A percentile compares a stretch with the other conserved stretches of the same genome.
phyloP scores from a whole-genome alignment of 768 basidiomycete species.

The Boletus sensibilis region DNA sequence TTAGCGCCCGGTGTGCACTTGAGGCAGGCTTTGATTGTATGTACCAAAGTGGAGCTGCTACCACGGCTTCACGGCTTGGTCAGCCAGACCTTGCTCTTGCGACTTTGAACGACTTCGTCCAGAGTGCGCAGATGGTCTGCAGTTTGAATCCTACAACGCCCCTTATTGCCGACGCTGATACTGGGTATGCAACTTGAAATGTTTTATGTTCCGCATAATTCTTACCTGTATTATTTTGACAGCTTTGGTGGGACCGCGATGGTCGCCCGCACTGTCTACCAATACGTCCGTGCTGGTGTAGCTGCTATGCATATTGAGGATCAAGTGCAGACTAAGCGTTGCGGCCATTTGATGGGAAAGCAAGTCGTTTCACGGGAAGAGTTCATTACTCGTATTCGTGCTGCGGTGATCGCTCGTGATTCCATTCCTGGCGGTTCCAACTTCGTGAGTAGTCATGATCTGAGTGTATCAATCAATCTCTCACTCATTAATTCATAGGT shows the following conservation, averaged over 20 bases:
- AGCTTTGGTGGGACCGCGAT: constrained; percentile 73
- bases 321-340: constrained; percentile 79
- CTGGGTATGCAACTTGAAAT: constrained; percentile 46
- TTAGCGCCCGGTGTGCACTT: constrained; percentile 75
- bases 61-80: constrained; percentile 75
- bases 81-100: constrained; percentile 80
- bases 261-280: constrained; percentile 72
- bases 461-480: neutral
- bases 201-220: neutral
- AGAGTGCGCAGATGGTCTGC: constrained; percentile 69
- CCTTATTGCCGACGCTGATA: constrained; percentile 80
- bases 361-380: constrained; percentile 80
- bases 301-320: constrained; percentile 80
- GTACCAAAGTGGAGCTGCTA: constrained; percentile 81
- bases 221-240: neutral
- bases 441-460: constrained; percentile 46
- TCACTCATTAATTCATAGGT: constrained; percentile 38
- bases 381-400: constrained; percentile 70
- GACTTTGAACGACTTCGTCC: constrained; percentile 74
- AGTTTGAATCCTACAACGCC: constrained; percentile 61
- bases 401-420: constrained; percentile 75
- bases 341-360: constrained; percentile 78
- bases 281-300: constrained; percentile 67
- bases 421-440: constrained; percentile 73
- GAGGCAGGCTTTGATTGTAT: constrained; percentile 78